Percentiles rank a stretch among this genome's conserved stretches.
phyloP scores from a whole-genome alignment of 169 alveolate genomes.

The Cryptosporidium sp. region DNA sequence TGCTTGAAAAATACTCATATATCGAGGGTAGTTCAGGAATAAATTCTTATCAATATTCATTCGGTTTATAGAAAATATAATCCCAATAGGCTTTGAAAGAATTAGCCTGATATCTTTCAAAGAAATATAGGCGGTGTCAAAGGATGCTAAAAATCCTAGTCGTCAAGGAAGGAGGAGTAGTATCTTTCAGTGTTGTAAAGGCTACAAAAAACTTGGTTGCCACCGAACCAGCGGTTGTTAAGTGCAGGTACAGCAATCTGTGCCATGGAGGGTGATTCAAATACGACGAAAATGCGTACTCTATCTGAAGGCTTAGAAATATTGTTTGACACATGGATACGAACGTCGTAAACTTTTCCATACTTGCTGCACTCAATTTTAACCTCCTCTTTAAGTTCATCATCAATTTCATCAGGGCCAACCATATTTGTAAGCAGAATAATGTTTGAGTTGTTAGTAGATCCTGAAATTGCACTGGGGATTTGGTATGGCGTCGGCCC shows the following conservation, averaged over 20 bases:
- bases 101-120: constrained; percentile 41
- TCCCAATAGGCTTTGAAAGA: constrained; percentile 51
- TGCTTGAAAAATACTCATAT: constrained; percentile 30
- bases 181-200: constrained; percentile 76
- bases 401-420: constrained; percentile 80
- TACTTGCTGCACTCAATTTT: constrained; percentile 77
- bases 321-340: constrained; percentile 62
- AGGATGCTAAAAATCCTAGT: constrained; percentile 20
- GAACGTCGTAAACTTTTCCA: constrained; percentile 77
- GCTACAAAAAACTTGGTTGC: constrained; percentile 76
- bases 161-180: constrained; percentile 67
- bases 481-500: constrained; percentile 13
- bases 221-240: constrained; percentile 81
- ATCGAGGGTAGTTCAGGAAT: constrained; percentile 29
- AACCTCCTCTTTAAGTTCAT: constrained; percentile 78
- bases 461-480: constrained; percentile 28
- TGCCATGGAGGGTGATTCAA: constrained; percentile 76
- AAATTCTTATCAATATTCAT: constrained; percentile 34
- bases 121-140: constrained; percentile 24
- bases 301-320: constrained; percentile 59
- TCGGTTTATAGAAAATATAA: constrained; percentile 31
- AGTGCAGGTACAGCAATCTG: constrained; percentile 78
- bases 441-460: constrained; percentile 34
- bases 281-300: constrained; percentile 78
- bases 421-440: constrained; percentile 77